phyloP scores from a whole-genome alignment of 2,329 filamentous ascomycete genomes.

The Nemania sp. region DNA sequence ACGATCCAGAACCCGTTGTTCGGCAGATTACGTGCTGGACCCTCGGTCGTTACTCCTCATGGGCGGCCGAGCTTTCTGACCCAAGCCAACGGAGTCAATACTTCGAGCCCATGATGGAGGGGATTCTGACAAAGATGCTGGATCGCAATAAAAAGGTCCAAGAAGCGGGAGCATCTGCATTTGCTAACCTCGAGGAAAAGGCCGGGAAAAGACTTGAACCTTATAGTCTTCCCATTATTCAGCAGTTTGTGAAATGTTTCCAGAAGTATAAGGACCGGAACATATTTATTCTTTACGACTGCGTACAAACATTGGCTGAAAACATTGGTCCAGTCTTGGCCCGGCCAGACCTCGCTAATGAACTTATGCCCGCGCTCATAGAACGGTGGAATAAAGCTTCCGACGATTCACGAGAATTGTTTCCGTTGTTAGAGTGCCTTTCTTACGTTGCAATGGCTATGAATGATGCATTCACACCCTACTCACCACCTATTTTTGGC shows the following conservation, averaged over 20 bases:
- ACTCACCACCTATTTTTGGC: constrained; percentile 85
- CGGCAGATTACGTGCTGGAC: constrained; percentile 99
- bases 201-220: constrained; percentile 83
- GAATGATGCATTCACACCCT: constrained; percentile 83
- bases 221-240: constrained; percentile 90
- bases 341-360: constrained; percentile 81
- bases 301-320: constrained; percentile 95
- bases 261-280: constrained; percentile 97
- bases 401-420: constrained; percentile 92
- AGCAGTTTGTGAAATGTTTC: constrained; percentile 93
- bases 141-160: constrained; percentile 98
- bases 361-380: constrained; percentile 94
- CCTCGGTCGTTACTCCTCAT: constrained; percentile 89
- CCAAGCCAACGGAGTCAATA: constrained; percentile 76
- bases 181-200: constrained; percentile 95
- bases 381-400: constrained; percentile 86
- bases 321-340: constrained; percentile 86
- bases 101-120: constrained; percentile 98
- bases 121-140: constrained; percentile 92
- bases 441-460: constrained; percentile 93
- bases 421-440: constrained; percentile 94
- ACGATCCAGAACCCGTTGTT: constrained; percentile 89
- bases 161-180: constrained; percentile 94
- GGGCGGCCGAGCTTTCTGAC: constrained; percentile 83
- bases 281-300: constrained; percentile 99